Percentiles rank a stretch among this genome's conserved stretches.
Evolutionary conservation across 1,284 basidiomycete genomes (phyloP).

Genomic region (Tilletia indica): DNA sequence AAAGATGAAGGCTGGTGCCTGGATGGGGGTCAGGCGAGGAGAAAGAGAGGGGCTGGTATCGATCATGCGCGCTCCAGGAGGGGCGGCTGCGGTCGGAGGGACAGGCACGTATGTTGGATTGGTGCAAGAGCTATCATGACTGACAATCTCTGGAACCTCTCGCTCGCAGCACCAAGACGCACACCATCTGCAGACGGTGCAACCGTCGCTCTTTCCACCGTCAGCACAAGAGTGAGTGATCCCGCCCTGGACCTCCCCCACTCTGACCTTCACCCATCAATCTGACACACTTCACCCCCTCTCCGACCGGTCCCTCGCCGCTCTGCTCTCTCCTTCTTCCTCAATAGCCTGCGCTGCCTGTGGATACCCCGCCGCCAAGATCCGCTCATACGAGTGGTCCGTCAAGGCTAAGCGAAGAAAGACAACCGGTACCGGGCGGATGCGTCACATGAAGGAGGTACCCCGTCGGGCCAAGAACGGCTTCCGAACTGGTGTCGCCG

Average conservation of each 20-base stretch:
- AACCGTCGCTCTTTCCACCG: constrained; percentile 89
- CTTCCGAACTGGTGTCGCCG: constrained; percentile 61
- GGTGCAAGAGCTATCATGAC: no score
- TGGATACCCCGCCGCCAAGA: constrained; percentile 92
- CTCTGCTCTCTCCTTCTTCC: background rate
- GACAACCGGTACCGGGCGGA: constrained; percentile 93
- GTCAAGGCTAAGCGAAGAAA: constrained; percentile 99
- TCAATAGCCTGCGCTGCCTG: constrained; percentile 82
- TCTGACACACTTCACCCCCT: no score
- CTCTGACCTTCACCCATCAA: background rate
- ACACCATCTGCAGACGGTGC: constrained; percentile 80
- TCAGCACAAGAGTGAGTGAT: constrained; percentile 77
- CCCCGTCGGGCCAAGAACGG: constrained; percentile 74
- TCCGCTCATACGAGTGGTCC: constrained; percentile 96
- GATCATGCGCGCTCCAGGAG: no score
- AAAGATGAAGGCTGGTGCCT: no score
- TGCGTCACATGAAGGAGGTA: constrained; percentile 81
- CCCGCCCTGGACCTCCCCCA: background rate
- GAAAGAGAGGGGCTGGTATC: no score
- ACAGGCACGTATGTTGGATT: no score
- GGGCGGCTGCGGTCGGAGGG: no score
- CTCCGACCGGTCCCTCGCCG: background rate
- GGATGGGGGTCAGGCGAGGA: no score
- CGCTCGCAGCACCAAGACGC: constrained; percentile 82
- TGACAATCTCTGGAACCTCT: background rate